Base-by-base conservation (phyloP, 106 monocot genomes). In the Dendrobium catenatum region DNA sequence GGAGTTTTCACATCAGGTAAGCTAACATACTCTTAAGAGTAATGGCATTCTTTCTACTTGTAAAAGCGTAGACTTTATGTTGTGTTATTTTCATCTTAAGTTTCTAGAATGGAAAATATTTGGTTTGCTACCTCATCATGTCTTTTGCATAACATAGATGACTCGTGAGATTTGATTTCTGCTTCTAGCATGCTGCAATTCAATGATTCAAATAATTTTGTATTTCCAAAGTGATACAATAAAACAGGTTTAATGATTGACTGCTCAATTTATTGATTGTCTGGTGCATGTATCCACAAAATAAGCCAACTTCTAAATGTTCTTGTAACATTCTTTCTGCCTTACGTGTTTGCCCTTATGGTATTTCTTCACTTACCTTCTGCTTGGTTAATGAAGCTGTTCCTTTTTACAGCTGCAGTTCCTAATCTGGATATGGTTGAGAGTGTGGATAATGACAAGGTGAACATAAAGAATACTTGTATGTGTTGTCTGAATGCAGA, bases 371-470 rank as follows among this genome's bases (percentile, higher is more conserved):
- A 20, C 20, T 3, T 58, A 46, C 46, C 46, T 7, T 46, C 46
- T 46, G 46, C 18, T 58, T 58, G 15, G 58, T 58, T 58, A 58
- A 58, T 20, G 4, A 73, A 44, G 46, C 55, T 44, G 66, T 29
- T 33, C 18, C 49, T 15, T 26, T 81, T 4, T 83, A 74, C 86
- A 95, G 95, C 89, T 84, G 79, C 88, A 67, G 93, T 89, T 16
- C 93, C 95, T 22, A 95, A 91, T 81, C 93, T 95, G 76, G 85
- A 91, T 72, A 95, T 93, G 93, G 88, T 95, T 80, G 91, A 95
- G 86, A 84, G 87, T 68, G 89, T 95, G 67, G 93, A 91, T 75
- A 84, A 85, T 87, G 88, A 85, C 49, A 95, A 95, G 93, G 95
- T 95, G 56, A 83, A 33, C 8, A 47, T 29, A 55, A 59, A n/a